A percentile compares a stretch with the other conserved stretches of the same genome.
phyloP scores from a whole-genome alignment of 148 eudicot species.

The Mesembryanthemum crystallinum region DNA sequence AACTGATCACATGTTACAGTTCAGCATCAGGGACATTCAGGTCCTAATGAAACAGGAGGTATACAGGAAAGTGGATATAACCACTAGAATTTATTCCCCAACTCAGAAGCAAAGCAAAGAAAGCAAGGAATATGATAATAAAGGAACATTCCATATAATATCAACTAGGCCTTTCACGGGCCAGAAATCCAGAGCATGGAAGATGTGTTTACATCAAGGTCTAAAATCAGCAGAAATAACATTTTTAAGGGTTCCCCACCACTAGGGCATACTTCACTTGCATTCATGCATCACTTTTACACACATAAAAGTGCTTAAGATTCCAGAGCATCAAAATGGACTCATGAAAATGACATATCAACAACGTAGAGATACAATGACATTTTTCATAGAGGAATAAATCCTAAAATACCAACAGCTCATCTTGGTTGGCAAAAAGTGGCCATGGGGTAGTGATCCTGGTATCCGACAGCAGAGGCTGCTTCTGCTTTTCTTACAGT shows the following conservation, averaged over 20 bases:
- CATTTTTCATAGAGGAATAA: conserved; percentile 23
- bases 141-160: conserved; percentile 20
- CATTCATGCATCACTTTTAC: conserved; percentile 19
- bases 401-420: conserved; percentile 26
- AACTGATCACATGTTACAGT: conserved; percentile 17
- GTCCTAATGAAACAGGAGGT: background rate
- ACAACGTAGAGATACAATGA: conserved; percentile 8
- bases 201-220: conserved; percentile 18
- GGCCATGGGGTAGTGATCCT: conserved; percentile 24
- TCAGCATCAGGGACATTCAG: conserved; percentile 15
- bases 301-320: conserved; percentile 33
- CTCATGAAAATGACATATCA: conserved; percentile 31
- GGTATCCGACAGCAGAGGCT: conserved; percentile 22
- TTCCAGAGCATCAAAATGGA: conserved; percentile 30
- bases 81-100: conserved; percentile 27
- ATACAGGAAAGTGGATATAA: background rate
- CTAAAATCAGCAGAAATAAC: conserved; percentile 22
- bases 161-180: conserved; percentile 12
- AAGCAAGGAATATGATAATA: conserved; percentile 21
- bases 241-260: conserved; percentile 16
- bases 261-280: conserved; percentile 20
- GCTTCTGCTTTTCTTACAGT: conserved; percentile 21
- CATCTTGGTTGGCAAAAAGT: conserved; percentile 30
- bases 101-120: conserved; percentile 8
- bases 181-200: conserved; percentile 15